Conservation (phyloP, 495 filamentous ascomycete genomes). For the Penicillium psychrofluorescens region DNA sequence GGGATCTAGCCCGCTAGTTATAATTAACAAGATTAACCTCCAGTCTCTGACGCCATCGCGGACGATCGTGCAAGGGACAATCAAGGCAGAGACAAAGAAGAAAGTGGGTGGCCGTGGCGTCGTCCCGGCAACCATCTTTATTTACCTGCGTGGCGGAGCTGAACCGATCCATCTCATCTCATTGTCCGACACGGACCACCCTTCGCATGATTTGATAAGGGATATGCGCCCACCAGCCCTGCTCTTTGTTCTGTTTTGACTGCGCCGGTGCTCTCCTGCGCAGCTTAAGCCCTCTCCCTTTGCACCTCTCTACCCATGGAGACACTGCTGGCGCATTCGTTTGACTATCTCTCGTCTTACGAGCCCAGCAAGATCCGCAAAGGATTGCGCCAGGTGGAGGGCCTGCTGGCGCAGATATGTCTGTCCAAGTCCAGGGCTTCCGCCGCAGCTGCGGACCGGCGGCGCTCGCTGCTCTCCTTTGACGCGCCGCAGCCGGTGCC, state of each 20-base stretch:
- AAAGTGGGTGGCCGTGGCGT: slow-evolving; percentile 6
- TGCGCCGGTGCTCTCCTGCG: too few relatives aligned
- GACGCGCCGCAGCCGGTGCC: slow-evolving; percentile 35
- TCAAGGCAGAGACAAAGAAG: slow-evolving; percentile 4
- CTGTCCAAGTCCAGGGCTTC: slow-evolving; percentile 52
- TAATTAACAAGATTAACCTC: slow-evolving; percentile 4
- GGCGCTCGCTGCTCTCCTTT: slow-evolving; percentile 29
- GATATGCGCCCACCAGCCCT: neutral
- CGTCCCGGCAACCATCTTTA: slow-evolving; percentile 20
- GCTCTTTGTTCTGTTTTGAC: neutral
- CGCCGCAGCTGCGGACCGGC: slow-evolving; percentile 34
- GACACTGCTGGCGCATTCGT: slow-evolving; percentile 81
- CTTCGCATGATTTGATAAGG: neutral
- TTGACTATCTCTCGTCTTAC: slow-evolving; percentile 94
- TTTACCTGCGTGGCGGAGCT: neutral
- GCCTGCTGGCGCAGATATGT: slow-evolving; percentile 92
- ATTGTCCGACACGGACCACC: slow-evolving; percentile 19
- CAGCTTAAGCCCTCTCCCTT: slow-evolving; percentile 8
- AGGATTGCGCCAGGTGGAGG: slow-evolving; percentile 91
- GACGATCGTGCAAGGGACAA: neutral
- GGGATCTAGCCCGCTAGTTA: neutral
- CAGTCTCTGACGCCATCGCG: slow-evolving; percentile 3
- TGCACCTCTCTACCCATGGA: slow-evolving; percentile 56
- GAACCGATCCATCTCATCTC: slow-evolving; percentile 13
- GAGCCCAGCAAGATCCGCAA: slow-evolving; percentile 84